These are phyloP conservation scores for Paracamarosporium sp. DNA, from an alignment of 2,329 filamentous ascomycete genomes.

Conservation along the genomic window DNA sequence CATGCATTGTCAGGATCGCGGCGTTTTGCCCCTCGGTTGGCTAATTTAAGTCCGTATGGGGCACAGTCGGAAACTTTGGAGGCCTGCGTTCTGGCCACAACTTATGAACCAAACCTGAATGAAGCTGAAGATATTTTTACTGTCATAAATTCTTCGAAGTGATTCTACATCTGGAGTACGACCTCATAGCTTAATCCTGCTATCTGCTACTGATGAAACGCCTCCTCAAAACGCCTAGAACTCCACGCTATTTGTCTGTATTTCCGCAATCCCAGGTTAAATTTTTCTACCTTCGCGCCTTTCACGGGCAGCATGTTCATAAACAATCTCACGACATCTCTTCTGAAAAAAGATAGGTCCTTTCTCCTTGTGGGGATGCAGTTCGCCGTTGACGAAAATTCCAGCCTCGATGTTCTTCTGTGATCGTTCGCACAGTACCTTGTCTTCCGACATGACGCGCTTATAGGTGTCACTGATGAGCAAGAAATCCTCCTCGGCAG, in stretches of 20 bases:
- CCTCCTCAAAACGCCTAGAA: neutral
- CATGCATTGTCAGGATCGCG: too few relatives aligned
- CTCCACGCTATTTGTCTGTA: neutral
- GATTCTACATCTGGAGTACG: too few relatives aligned
- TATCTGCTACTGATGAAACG: neutral
- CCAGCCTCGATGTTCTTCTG: constrained; percentile 68
- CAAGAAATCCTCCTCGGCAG: constrained; percentile 65
- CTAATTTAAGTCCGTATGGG: too few relatives aligned
- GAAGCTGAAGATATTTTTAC: too few relatives aligned
- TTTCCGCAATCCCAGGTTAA: constrained; percentile 48
- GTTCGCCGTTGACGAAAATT: constrained; percentile 67
- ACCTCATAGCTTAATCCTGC: too few relatives aligned
- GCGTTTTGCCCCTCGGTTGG: too few relatives aligned
- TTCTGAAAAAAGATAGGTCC: constrained; percentile 65
- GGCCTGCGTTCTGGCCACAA: too few relatives aligned
- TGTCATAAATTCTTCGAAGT: too few relatives aligned
- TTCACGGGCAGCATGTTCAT: constrained; percentile 57
- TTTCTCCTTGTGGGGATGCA: constrained; percentile 68
- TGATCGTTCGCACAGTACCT: constrained; percentile 64
- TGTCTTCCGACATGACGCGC: constrained; percentile 70
- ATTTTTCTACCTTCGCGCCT: constrained; percentile 55
- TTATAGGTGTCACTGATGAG: constrained; percentile 67
- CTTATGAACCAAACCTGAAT: too few relatives aligned
- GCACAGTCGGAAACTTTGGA: too few relatives aligned
- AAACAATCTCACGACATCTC: constrained; percentile 56